Percentiles rank a stretch among this genome's conserved stretches.
phyloP scores from a whole-genome alignment of 495 filamentous ascomycete genomes.

The Penicillium silybi region DNA sequence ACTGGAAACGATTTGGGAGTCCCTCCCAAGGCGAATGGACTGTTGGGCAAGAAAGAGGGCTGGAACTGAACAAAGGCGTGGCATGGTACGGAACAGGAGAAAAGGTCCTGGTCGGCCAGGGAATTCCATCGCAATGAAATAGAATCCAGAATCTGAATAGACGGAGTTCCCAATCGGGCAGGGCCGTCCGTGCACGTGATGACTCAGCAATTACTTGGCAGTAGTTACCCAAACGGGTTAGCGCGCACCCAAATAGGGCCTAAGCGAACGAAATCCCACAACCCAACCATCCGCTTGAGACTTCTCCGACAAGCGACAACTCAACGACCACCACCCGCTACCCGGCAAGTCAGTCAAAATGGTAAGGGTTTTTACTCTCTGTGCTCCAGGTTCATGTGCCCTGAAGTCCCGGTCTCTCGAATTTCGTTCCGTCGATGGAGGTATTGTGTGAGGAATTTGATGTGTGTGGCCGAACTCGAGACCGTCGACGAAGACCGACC shows the following conservation, averaged over 20 bases:
- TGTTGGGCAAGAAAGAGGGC: slow-evolving; percentile 70
- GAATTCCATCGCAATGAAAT: slow-evolving; percentile 30
- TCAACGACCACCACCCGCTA: slow-evolving; percentile 47
- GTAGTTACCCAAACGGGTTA: slow-evolving; percentile 25
- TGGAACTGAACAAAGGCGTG: slow-evolving; percentile 64
- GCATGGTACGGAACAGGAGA: slow-evolving; percentile 85
- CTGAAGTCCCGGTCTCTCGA: slow-evolving; percentile 25
- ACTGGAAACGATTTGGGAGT: slow-evolving; percentile 55
- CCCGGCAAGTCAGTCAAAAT: slow-evolving; percentile 56
- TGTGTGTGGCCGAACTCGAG: slow-evolving; percentile 22
- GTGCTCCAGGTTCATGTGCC: slow-evolving; percentile 17
- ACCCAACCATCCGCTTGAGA: slow-evolving; percentile 39
- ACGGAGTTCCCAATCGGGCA: slow-evolving; percentile 13
- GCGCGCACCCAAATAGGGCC: slow-evolving; percentile 40
- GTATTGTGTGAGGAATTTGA: slow-evolving; percentile 11
- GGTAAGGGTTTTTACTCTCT: slow-evolving; percentile 41
- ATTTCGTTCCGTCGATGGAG: slow-evolving; percentile 8
- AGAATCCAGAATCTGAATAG: background rate
- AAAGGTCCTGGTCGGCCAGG: slow-evolving; percentile 55
- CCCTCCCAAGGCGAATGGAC: slow-evolving; percentile 60
- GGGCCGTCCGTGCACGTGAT: slow-evolving; percentile 9
- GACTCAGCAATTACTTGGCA: slow-evolving; percentile 23
- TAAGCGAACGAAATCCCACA: slow-evolving; percentile 51
- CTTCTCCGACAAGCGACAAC: slow-evolving; percentile 47
- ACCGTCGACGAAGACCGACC: slow-evolving; percentile 12